These are phyloP conservation scores for Rosa hybrid DNA, from an alignment of 331 rosid genomes.

Conservation along the genomic window DNA sequence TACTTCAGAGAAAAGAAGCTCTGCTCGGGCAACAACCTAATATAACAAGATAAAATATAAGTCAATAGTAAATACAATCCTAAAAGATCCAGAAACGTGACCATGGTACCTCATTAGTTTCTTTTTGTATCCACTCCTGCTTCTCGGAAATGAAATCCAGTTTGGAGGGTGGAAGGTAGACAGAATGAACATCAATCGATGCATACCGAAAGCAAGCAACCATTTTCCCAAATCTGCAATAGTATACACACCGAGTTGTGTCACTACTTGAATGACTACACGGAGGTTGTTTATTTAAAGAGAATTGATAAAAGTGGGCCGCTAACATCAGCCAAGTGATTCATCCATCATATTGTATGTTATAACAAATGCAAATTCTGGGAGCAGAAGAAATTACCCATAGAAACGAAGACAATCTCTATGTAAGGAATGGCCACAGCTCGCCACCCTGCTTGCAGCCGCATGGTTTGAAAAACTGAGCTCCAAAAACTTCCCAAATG, in stretches of 20 bases:
- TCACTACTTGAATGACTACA: neutral
- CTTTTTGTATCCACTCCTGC: slow-evolving; percentile 87
- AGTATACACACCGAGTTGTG: neutral
- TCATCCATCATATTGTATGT: neutral
- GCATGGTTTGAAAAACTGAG: slow-evolving; percentile 99
- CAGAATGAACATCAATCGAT: slow-evolving; percentile 87
- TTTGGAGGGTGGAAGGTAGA: slow-evolving; percentile 84
- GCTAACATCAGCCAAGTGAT: neutral
- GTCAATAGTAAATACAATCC: slow-evolving; percentile 8
- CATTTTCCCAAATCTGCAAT: slow-evolving; percentile 86
- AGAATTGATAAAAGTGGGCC: neutral
- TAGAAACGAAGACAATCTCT: slow-evolving; percentile 97
- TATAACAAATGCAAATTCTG: neutral
- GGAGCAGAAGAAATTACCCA: slow-evolving; percentile 50
- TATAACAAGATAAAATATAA: slow-evolving; percentile 38
- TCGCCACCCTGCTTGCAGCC: slow-evolving; percentile 98
- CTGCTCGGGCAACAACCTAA: slow-evolving; percentile 82
- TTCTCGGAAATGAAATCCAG: slow-evolving; percentile 65
- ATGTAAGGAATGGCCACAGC: slow-evolving; percentile 98
- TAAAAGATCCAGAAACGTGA: slow-evolving; percentile 22
- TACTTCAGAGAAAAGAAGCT: slow-evolving; percentile 88
- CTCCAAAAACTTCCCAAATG: slow-evolving; percentile 98
- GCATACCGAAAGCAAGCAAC: slow-evolving; percentile 99
- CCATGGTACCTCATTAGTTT: slow-evolving; percentile 71
- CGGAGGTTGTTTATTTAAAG: neutral